Evolutionary conservation across 2,329 filamentous ascomycete genomes (phyloP), one percentile per base, ranked within the genome.

Genomic region (Alternaria postmessia): DNA sequence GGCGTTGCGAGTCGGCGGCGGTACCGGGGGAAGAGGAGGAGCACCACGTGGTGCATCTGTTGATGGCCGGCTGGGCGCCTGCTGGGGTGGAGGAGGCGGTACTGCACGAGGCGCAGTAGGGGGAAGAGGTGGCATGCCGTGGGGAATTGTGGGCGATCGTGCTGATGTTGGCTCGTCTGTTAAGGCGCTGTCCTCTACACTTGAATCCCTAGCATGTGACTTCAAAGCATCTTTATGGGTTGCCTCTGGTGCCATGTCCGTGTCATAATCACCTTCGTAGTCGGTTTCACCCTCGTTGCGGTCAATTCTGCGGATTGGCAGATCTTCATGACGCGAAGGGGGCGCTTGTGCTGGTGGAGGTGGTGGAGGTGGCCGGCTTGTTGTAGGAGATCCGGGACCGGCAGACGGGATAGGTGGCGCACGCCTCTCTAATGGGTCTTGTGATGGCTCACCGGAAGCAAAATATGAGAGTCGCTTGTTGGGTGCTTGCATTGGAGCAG

Each of bases 211-310:
- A 7, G 86, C 87, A 77, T 96, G 93, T 8, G 92, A 83, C 77
- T 94, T 96, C 62, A 98, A 80, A 1, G 94, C 94, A 80, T 97
- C 94, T 79, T 96, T 97, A 78, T 97, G 93, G 57, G 91, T 92
- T n/a, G 88, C 93, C 9, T 92, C 90, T n/a, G 94, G 92, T 2
- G 91, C 94, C 74, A 98, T 98, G 75, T 98, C 95, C 7, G 95
- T 98, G 70, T 98, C 95, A 75, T 98, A 98, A 74, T 98, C 95
- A 7, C 94, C 95, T 75, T 99, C 95, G 73, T 98, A 98, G 74
- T 97, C 94, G 0, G 93, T 96, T 34, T 93, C 86, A 72, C 96
- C 93, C 60, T 91, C 92, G 60, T 91, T 90, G 26, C 88, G 89
- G 14, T 90, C 89, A 41, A 85, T 80, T 22, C 67, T 73, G 51